A percentile compares a stretch with the other conserved stretches of the same genome.
phyloP scores from a whole-genome alignment of 1,139 yeast genomes.

The Sugiyamaella sp. region DNA sequence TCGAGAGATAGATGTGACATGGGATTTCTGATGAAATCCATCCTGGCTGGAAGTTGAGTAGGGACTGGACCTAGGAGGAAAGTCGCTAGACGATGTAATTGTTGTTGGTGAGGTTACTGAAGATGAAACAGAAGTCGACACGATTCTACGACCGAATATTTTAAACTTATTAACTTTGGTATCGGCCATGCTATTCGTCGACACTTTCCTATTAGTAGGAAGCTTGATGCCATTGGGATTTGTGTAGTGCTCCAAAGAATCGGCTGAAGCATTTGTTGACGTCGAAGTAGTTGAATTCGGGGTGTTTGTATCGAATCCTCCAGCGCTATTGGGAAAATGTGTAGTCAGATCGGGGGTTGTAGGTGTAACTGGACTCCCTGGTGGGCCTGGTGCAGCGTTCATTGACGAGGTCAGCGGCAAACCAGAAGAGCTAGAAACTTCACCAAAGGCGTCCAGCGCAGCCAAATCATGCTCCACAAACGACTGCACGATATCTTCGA shows the following conservation, averaged over 20 bases:
- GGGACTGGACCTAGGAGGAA: conserved; percentile 5
- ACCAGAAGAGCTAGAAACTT: conserved; percentile 17
- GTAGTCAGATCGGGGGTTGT: conserved; percentile 4
- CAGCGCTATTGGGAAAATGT: neutral
- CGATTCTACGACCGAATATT: conserved; percentile 25
- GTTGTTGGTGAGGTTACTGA: conserved; percentile 12
- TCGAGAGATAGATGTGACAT: conserved; percentile 6
- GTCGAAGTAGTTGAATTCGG: conserved; percentile 14
- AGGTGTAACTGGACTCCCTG: conserved; percentile 8
- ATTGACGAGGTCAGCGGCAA: conserved; percentile 7
- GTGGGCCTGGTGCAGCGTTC: conserved; percentile 1
- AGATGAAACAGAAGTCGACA: conserved; percentile 19
- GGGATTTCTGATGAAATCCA: conserved; percentile 4
- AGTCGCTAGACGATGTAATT: conserved; percentile 10
- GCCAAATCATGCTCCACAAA: conserved; percentile 33
- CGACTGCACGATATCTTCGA: conserved; percentile 33
- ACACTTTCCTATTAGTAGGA: conserved; percentile 9
- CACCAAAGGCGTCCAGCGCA: conserved; percentile 33
- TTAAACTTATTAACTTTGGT: conserved; percentile 19
- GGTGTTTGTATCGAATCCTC: conserved; percentile 1
- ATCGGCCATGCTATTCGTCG: conserved; percentile 7
- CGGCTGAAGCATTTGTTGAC: conserved; percentile 13
- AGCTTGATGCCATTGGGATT: neutral
- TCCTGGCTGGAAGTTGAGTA: conserved; percentile 14
- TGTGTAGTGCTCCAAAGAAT: conserved; percentile 14